phyloP scores from a whole-genome alignment of 352 stramenopile species.

The Pythium guiyangense region DNA sequence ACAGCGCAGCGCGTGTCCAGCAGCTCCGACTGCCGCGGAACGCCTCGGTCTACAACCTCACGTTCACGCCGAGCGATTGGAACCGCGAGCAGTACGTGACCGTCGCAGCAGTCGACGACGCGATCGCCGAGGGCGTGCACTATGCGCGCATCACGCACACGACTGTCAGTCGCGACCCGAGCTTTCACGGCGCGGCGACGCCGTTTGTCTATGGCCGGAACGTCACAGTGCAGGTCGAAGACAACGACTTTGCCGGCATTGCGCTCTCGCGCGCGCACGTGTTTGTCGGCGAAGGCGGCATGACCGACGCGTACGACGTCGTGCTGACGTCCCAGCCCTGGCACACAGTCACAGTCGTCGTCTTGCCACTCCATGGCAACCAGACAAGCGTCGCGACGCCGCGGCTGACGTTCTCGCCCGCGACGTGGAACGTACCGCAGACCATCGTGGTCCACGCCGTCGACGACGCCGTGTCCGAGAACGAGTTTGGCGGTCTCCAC shows the following conservation, averaged over 20 bases:
- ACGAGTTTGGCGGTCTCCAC: constrained; percentile 58
- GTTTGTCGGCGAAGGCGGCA: constrained; percentile 54
- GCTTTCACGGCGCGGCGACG: constrained; percentile 43
- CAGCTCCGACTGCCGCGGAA: constrained; percentile 36
- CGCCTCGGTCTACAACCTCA: constrained; percentile 16
- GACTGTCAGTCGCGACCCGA: constrained; percentile 37
- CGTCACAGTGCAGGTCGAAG: constrained; percentile 60
- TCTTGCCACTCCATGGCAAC: constrained; percentile 34
- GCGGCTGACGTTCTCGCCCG: constrained; percentile 32
- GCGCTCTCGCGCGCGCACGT: constrained; percentile 48
- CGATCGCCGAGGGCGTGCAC: constrained; percentile 50
- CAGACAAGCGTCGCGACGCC: constrained; percentile 32
- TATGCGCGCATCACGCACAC: constrained; percentile 53
- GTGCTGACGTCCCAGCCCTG: constrained; percentile 53
- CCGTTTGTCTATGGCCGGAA: constrained; percentile 61
- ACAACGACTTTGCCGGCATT: constrained; percentile 59
- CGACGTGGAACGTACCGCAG: constrained; percentile 49
- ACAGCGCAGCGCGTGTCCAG: constrained; percentile 18
- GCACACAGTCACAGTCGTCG: constrained; percentile 42
- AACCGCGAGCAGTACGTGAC: constrained; percentile 63
- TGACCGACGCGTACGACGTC: constrained; percentile 50
- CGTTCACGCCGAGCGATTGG: constrained; percentile 57
- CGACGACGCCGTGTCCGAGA: constrained; percentile 54
- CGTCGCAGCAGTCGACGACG: constrained; percentile 52
- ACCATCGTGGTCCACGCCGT: constrained; percentile 38